A percentile compares a stretch with the other conserved stretches of the same genome.
Evolutionary conservation across 495 filamentous ascomycete genomes (phyloP).

Genomic region (Xylaria telfairii): DNA sequence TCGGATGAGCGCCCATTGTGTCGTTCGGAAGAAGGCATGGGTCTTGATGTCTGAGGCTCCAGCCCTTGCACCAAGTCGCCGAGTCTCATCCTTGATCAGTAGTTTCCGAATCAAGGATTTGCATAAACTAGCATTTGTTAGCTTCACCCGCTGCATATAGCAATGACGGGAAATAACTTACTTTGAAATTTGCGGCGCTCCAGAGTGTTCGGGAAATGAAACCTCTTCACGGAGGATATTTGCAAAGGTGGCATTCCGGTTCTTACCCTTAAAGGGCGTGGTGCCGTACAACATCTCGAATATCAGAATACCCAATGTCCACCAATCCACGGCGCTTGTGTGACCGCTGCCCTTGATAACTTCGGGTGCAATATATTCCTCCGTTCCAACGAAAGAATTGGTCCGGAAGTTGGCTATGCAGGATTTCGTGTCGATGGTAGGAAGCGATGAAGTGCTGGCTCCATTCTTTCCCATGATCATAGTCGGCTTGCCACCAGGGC

Average conservation of each 20-base stretch:
- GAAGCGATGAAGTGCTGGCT: slow-evolving; percentile 78
- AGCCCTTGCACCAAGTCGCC: slow-evolving; percentile 90
- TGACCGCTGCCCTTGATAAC: slow-evolving; percentile 99
- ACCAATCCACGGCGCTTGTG: slow-evolving; percentile 98
- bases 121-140: slow-evolving; percentile 70
- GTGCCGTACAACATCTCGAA: slow-evolving; percentile 99
- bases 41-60: slow-evolving; percentile 96
- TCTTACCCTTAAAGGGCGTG: slow-evolving; percentile 99
- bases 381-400: slow-evolving; percentile 97
- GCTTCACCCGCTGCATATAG: slow-evolving; percentile 26
- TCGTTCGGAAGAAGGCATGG: slow-evolving; percentile 94
- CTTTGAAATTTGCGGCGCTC: slow-evolving; percentile 87
- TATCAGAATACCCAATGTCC: slow-evolving; percentile 95
- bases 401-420: slow-evolving; percentile 98
- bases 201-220: slow-evolving; percentile 87
- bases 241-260: slow-evolving; percentile 95
- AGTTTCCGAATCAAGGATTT: slow-evolving; percentile 97
- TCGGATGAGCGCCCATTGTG: slow-evolving; percentile 94
- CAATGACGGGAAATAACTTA: slow-evolving; percentile 53
- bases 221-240: slow-evolving; percentile 97
- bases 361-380: slow-evolving; percentile 98
- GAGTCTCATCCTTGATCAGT: slow-evolving; percentile 96
- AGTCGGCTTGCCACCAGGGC: slow-evolving; percentile 91
- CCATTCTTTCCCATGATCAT: slow-evolving; percentile 93
- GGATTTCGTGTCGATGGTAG: slow-evolving; percentile 96